Base-by-base conservation (phyloP, 768 basidiomycete species). In the Postia placenta region DNA sequence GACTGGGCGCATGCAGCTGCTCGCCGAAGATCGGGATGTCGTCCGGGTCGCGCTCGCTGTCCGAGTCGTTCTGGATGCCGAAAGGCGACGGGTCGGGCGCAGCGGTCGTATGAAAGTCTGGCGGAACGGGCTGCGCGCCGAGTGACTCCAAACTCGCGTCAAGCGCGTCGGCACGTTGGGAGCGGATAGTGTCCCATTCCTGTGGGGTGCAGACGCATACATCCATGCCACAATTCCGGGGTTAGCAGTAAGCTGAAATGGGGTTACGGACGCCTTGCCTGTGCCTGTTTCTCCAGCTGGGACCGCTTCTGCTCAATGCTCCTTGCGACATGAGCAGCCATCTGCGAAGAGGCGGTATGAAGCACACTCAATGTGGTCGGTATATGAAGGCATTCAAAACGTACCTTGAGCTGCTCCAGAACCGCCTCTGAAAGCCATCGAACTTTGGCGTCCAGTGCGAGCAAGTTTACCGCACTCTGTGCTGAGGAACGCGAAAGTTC, bases 371-470 rank as follows among this genome's bases (percentile, higher is more conserved):
- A n/a, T n/a, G n/a, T n/a, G n/a, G n/a, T n/a, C n/a, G n/a, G n/a
- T n/a, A n/a, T 14, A 11, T 11, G 4, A n/a, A 35, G 11, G 12
- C 20, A 38, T 20, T 33, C n/a, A 24, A 26, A n/a, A 50, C 70
- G 35, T 51, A 85, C 90, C 74, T 81, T 81, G 40, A 92, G 73
- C 60, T 91, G 90, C 55, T 89, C 85, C 14, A 80, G 61, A 20
- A 90, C 80, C 14, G 84, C 85, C 25, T 84, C 78, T 25, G 75
- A 78, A 45, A 87, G 73, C 89, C 87, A 92, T 45, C 76, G 74
- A 6, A 90, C 81, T 65, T 84, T 87, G 25, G 89, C 87, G 60
- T 90, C 87, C 17, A 89, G 72, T 0, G 83, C 83, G 5, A 92
- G 74, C 3, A 90, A 78, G 58, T 89, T 85, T 11, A 88, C 70